A percentile compares a stretch with the other conserved stretches of the same genome.
Conservation (phyloP, 495 filamentous ascomycete species). For the Penicillium flavigenum region DNA sequence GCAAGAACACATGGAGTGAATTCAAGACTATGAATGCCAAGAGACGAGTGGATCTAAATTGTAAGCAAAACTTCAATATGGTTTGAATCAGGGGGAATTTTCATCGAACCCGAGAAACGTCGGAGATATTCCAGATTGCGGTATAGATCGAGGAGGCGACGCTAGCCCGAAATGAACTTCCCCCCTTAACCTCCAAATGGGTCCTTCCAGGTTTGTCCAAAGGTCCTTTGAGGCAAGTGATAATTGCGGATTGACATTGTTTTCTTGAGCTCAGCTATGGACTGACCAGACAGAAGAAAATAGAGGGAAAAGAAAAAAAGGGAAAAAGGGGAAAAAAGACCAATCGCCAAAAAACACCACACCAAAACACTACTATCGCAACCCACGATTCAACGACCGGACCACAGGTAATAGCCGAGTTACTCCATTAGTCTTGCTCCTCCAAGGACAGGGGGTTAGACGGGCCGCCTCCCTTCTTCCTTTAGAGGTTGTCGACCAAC, state of each 20-base stretch:
- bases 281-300: not conserved
- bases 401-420: not conserved
- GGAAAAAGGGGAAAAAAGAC: not conserved
- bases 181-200: conserved; percentile 3
- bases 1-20: not conserved
- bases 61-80: conserved; percentile 15
- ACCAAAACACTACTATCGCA: not conserved
- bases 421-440: not conserved
- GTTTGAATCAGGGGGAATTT: conserved; percentile 19
- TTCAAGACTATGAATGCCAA: not conserved
- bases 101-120: not conserved
- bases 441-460: not conserved
- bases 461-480: not conserved
- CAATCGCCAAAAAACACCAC: too few relatives aligned
- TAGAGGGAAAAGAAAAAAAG: not conserved
- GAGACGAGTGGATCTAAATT: conserved; percentile 1
- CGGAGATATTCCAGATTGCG: conserved; percentile 33
- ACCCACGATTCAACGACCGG: not conserved
- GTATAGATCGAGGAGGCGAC: conserved; percentile 24
- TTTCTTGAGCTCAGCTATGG: not conserved
- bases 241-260: not conserved
- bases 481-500: not conserved
- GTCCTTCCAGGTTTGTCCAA: not conserved
- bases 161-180: conserved; percentile 14
- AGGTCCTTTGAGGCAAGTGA: not conserved